phyloP scores from a whole-genome alignment of 306 rosid genomes.

The Ammopiptanthus mongolicus region DNA sequence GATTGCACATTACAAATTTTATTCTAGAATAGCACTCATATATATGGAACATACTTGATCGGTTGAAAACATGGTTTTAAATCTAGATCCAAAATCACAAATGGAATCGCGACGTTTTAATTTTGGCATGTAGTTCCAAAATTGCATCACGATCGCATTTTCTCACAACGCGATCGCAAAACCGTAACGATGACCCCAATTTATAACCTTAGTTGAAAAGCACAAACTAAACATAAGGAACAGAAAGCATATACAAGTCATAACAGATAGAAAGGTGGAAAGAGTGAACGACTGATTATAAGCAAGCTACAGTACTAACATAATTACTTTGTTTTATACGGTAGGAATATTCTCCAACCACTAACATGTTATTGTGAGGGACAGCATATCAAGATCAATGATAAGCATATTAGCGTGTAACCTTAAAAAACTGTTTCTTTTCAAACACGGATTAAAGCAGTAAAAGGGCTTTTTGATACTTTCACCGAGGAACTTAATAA shows the following conservation, averaged over 20 bases:
- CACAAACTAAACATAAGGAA: neutral
- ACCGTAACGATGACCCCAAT: too few relatives aligned
- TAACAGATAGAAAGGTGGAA: neutral
- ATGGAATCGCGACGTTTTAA: too few relatives aligned
- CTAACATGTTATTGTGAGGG: neutral
- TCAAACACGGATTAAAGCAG: neutral
- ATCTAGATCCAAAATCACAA: too few relatives aligned
- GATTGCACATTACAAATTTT: neutral
- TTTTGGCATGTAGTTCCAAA: too few relatives aligned
- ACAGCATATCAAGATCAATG: too few relatives aligned
- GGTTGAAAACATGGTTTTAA: too few relatives aligned
- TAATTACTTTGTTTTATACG: too few relatives aligned
- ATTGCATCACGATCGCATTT: too few relatives aligned
- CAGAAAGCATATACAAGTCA: neutral
- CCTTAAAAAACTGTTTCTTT: neutral
- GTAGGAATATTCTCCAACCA: neutral
- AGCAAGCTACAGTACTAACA: neutral
- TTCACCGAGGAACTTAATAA: neutral
- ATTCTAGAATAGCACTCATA: neutral
- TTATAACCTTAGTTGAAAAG: too few relatives aligned
- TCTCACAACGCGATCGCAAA: too few relatives aligned
- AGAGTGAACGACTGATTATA: neutral
- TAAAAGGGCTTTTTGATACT: neutral
- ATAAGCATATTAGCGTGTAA: neutral
- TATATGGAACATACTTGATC: too few relatives aligned